Conservation (phyloP, 2,329 filamentous ascomycete species). For the Ceratocystis cacaofunesta region DNA sequence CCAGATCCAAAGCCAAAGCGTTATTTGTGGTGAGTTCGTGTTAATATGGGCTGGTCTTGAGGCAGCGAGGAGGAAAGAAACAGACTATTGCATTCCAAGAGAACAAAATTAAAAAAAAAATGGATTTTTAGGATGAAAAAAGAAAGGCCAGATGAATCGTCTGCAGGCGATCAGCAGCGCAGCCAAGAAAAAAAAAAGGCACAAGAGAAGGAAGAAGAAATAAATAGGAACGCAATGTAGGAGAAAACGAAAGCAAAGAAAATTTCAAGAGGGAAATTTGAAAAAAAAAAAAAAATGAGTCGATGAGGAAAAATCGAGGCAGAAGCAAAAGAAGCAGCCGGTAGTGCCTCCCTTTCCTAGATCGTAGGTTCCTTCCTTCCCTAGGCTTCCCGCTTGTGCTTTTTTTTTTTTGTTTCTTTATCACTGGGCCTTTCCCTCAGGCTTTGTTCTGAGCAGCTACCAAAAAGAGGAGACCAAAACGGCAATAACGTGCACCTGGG, state of each 20-base stretch:
- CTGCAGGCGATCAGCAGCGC: neutral
- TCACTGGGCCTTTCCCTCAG: too few species aligned
- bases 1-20: neutral
- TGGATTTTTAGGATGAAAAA: slow-evolving; percentile 1
- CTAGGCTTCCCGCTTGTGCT: neutral
- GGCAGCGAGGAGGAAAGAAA: slow-evolving; percentile 7
- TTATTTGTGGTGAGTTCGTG: neutral
- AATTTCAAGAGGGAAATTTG: neutral
- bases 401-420: neutral
- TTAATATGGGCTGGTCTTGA: neutral
- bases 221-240: neutral
- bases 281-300: neutral
- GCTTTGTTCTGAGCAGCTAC: neutral
- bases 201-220: neutral
- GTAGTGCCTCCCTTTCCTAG: neutral
- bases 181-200: neutral
- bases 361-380: slow-evolving; percentile 5
- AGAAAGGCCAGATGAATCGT: neutral
- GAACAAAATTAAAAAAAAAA: slow-evolving; percentile 5
- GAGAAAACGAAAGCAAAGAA: neutral
- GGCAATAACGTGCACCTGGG: neutral
- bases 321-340: neutral
- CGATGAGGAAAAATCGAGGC: neutral
- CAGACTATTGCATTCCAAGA: slow-evolving; percentile 13
- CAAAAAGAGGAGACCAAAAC: neutral